A percentile compares a stretch with the other conserved stretches of the same genome.
Conservation (phyloP, 805 yeast genomes). For the Saturnispora zaruensis region DNA sequence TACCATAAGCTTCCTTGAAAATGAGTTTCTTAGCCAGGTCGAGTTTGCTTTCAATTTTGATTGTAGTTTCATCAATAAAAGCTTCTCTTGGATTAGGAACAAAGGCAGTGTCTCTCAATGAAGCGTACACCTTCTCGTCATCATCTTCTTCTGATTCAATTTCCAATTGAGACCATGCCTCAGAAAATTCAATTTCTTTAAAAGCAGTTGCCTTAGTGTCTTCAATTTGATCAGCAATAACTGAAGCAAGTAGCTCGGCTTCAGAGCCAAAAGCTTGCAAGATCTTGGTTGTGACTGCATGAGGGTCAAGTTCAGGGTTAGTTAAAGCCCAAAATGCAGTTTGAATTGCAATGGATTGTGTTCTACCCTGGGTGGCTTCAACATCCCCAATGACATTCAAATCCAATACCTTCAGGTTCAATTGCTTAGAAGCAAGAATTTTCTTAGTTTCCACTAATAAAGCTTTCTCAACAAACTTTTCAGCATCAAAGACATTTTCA, state of each 20-base stretch:
- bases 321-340: constrained; percentile 72
- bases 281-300: constrained; percentile 65
- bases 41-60: constrained; percentile 28
- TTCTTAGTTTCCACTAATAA: constrained; percentile 48
- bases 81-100: constrained; percentile 51
- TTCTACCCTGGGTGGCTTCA: constrained; percentile 67
- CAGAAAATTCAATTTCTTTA: constrained; percentile 30
- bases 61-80: constrained; percentile 34
- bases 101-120: constrained; percentile 47
- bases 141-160: constrained; percentile 23
- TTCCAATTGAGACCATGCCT: constrained; percentile 25
- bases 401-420: constrained; percentile 52
- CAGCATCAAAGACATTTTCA: constrained; percentile 33
- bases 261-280: constrained; percentile 76
- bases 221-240: constrained; percentile 55
- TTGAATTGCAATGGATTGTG: constrained; percentile 66
- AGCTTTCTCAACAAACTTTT: constrained; percentile 40
- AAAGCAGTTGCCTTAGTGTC: constrained; percentile 42
- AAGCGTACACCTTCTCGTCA: constrained; percentile 41
- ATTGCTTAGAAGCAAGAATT: constrained; percentile 42
- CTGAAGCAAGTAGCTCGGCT: constrained; percentile 70
- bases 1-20: constrained; percentile 71
- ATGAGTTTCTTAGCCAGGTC: constrained; percentile 63
- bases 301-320: constrained; percentile 47
- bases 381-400: constrained; percentile 53